Evolutionary conservation across 768 basidiomycete genomes (phyloP).

Genomic region (Phlebiopsis flavidoalba): DNA sequence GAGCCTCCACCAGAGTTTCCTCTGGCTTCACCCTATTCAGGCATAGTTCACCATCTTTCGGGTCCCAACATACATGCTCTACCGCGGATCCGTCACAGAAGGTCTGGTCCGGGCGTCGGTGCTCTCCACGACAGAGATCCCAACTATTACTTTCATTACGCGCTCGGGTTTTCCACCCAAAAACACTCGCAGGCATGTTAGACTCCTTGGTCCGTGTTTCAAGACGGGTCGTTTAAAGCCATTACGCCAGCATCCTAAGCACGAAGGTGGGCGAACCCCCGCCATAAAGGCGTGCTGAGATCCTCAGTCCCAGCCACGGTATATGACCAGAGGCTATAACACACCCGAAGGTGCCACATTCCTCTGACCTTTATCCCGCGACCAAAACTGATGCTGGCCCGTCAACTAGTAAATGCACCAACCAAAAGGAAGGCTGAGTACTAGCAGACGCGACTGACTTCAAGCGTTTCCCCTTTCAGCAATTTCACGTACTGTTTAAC

Average conservation of each 20-base stretch:
- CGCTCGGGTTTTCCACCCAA: constrained; percentile 47
- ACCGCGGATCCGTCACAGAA: constrained; percentile 72
- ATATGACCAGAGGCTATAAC: constrained; percentile 59
- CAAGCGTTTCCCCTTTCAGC: constrained; percentile 47
- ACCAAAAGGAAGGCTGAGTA: constrained; percentile 20
- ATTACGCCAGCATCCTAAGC: constrained; percentile 75
- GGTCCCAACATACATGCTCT: constrained; percentile 84
- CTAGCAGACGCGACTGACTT: constrained; percentile 13
- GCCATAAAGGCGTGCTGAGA: constrained; percentile 52
- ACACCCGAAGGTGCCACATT: constrained; percentile 65
- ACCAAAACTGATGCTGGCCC: constrained; percentile 68
- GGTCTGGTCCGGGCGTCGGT: constrained; percentile 71
- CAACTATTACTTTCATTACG: constrained; percentile 71
- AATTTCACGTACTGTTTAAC: constrained; percentile 80
- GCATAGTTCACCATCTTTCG: constrained; percentile 90
- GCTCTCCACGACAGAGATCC: constrained; percentile 60
- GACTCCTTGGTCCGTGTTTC: constrained; percentile 86
- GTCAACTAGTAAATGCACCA: constrained; percentile 30
- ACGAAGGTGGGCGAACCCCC: constrained; percentile 49
- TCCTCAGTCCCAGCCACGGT: constrained; percentile 55
- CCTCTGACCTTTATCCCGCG: constrained; percentile 50
- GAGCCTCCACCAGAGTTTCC: constrained; percentile 95
- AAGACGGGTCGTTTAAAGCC: constrained; percentile 79
- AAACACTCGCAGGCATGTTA: constrained; percentile 70
- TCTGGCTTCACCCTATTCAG: constrained; percentile 90